Base-by-base conservation (phyloP, 139 green algal species). In the Tetradesmus lagerheimii region DNA sequence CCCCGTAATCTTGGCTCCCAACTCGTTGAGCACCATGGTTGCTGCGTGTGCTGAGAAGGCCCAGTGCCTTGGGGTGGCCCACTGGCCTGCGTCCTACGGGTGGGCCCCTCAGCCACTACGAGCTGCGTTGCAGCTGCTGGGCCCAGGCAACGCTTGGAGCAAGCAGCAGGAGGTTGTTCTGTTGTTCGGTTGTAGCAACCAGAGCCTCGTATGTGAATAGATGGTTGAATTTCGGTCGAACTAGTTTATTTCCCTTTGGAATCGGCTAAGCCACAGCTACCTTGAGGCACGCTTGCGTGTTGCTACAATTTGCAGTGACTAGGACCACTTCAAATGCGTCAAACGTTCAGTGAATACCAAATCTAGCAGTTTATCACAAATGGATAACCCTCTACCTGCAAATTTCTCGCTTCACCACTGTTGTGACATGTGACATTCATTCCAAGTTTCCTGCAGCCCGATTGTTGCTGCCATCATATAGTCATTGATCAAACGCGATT, bases 21-120 rank as follows among this genome's bases (percentile, higher is more conserved):
- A 91, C 93, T 99, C 97, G 43, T 95, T 96, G 20, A 99, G 94
- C 89, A 99, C 98, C 98, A 99, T 99, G 47, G 53, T 83, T 39
- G 64, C 83, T 62, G 83, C 37, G 39, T 47, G 35, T 71, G 57
- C 57, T 71, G 57, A 15, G 2, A 37, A 82, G 23, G 23, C 23
- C 35, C 31, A 18, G 12, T 47, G 35, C 35, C 76, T 53, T 16
- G 23, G 4, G 35, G 37, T 53, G 23, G 76, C 23, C 37, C 37
- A 37, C 76, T 34, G 76, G 31, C 71, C 71, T 23, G 18, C 53
- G 35, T n/a, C 18, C 57, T 71, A 31, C 31, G 2, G 5, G 31
- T 18, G 57, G 23, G 3, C 57, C 57, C 25, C 57, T n/a, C 57
- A 31, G 57, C 23, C 57, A 16, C 5, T 15, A 31, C 3, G 20